phyloP scores from a whole-genome alignment of 2,329 filamentous ascomycete species.

The Fusarium sp. region DNA sequence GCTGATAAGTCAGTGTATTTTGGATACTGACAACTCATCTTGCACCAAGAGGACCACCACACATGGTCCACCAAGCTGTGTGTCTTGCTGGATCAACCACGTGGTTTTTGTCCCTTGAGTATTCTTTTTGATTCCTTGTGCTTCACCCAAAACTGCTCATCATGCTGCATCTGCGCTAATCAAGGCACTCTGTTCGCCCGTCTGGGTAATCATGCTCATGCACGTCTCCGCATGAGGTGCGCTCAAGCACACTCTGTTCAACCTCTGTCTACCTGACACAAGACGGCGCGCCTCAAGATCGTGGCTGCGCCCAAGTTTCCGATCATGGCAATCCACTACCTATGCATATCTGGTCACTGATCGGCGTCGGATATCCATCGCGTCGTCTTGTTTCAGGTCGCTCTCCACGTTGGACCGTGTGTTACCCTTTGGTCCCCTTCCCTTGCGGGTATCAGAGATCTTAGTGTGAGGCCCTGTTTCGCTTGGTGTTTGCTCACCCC shows the following conservation, averaged over 20 bases:
- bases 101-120: background rate
- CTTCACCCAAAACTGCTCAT: background rate
- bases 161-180: background rate
- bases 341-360: conserved; percentile 12
- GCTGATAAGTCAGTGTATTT: background rate
- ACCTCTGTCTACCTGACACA: conserved; percentile 21
- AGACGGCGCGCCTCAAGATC: background rate
- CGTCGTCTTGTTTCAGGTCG: conserved; percentile 42
- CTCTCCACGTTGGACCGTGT: conserved; percentile 39
- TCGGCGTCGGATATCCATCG: conserved; percentile 20
- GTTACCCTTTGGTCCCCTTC: conserved; percentile 19
- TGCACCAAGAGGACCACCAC: background rate
- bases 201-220: background rate
- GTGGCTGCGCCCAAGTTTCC: conserved; percentile 12
- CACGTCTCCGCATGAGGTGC: background rate
- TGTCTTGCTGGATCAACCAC: background rate
- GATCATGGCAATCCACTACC: conserved; percentile 2
- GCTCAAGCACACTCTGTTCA: conserved; percentile 2
- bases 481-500: conserved; percentile 25
- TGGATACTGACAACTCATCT: conserved; percentile 4
- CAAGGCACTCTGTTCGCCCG: background rate
- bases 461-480: conserved; percentile 27
- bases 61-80: background rate
- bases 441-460: conserved; percentile 27
- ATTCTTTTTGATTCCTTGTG: background rate